Evolutionary conservation across 108 stramenopile genomes (phyloP).

Genomic region (Cyclotella baltica): DNA sequence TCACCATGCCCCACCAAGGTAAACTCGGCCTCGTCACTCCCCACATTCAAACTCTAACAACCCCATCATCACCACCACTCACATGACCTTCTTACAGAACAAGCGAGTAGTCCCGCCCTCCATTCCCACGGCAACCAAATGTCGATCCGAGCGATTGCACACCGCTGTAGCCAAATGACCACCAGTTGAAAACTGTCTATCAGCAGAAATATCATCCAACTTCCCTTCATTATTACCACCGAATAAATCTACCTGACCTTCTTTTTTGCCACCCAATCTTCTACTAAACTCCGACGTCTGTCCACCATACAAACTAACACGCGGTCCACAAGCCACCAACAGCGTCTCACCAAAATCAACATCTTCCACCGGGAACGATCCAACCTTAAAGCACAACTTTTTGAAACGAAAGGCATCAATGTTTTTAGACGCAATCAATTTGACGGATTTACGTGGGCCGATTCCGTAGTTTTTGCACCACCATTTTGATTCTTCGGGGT

Average conservation of each 20-base stretch:
- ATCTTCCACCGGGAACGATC: slow-evolving; percentile 15
- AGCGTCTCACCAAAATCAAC: slow-evolving; percentile 13
- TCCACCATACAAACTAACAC: slow-evolving; percentile 73
- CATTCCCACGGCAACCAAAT: slow-evolving; percentile 78
- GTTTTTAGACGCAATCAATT: not conserved
- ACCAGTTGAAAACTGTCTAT: slow-evolving; percentile 76
- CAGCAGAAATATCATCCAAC: slow-evolving; percentile 49
- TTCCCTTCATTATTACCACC: slow-evolving; percentile 20
- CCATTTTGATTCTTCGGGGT: slow-evolving; percentile 41
- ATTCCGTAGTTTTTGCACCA: slow-evolving; percentile 46
- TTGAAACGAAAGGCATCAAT: slow-evolving; percentile 5
- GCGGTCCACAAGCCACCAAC: slow-evolving; percentile 74
- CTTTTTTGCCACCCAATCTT: slow-evolving; percentile 13
- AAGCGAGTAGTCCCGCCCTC: slow-evolving; percentile 72
- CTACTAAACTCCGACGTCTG: not conserved
- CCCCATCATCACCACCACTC: slow-evolving; percentile 41
- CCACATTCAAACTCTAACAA: slow-evolving; percentile 70
- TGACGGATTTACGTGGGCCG: slow-evolving; percentile 32
- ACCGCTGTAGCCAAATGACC: slow-evolving; percentile 71
- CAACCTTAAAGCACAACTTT: slow-evolving; percentile 5
- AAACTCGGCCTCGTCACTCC: slow-evolving; percentile 50
- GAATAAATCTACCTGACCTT: slow-evolving; percentile 19
- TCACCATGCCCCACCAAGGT: not conserved
- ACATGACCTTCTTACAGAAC: slow-evolving; percentile 61
- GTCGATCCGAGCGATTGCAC: slow-evolving; percentile 70